Base-by-base conservation (phyloP, 371 early-diverging fungal species). In the Mucor piriformis region DNA sequence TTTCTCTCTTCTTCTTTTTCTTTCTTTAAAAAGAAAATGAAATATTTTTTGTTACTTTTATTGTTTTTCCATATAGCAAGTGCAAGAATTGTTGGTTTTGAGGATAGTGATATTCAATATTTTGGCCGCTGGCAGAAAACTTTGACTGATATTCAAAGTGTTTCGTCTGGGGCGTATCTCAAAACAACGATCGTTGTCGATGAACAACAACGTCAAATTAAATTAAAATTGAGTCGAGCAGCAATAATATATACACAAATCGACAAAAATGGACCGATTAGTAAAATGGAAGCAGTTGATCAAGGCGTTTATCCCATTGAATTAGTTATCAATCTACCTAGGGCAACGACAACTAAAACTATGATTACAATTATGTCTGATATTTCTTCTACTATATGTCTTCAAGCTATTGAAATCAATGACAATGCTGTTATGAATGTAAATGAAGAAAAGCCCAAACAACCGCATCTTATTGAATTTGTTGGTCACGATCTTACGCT, bases 161-260 rank as follows among this genome's bases (percentile, higher is more conserved):
- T 64, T 33, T 75, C 72, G 61, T 63, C 72, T 21, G 75, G 75
- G 23, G 67, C 69, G 34, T 75, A 72, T 52, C 52, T 72, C 21
- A 66, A 72, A 48, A 63, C 70, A 18, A 53, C 55, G 10, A 35
- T 63, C 15, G 46, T 46, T 18, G 2, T 46, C 0, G 25, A 46
- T 46, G 32, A 27, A 42, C 50, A 64, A 15, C 50, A 51, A 8
- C 35, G 57, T 25, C 48, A 54, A 18, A 51, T 72, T 2, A 48
- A n/a, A 24, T 47, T 75, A 1, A 54, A 54, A 16, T 50, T 75
- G 24, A 65, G 59, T 42, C 48, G 51, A 25, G 61, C 72, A 7
- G 61, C 67, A 0, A 58, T 29, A 25, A 29, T 75, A 10, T 63
- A 56, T 43, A 60, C 64, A 10, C 66, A 69, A 56, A 54, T 75